Conservation (phyloP, 2,329 filamentous ascomycete species). For the Fusarium fujikuroi region DNA sequence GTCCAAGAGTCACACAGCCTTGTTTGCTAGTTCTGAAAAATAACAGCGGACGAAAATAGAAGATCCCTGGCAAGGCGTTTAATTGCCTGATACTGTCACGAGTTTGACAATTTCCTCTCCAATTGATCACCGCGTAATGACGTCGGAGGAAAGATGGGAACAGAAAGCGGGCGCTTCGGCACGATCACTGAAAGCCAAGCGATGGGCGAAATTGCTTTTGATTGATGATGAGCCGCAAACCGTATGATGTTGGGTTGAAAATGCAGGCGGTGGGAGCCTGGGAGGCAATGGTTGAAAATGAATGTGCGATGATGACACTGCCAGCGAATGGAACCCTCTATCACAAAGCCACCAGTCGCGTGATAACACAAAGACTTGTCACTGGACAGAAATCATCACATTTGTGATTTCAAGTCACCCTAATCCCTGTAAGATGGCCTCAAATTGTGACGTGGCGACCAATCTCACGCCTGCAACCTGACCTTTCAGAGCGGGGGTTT, state of each 20-base stretch:
- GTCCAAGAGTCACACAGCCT: not conserved
- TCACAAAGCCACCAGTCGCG: constrained; percentile 2
- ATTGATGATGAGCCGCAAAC: not conserved
- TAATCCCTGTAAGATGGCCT: not conserved
- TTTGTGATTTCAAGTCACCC: not conserved
- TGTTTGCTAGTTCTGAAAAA: not conserved
- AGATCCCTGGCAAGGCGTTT: not conserved
- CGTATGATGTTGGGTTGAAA: not conserved
- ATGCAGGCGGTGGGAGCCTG: not conserved
- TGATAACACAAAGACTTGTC: not conserved
- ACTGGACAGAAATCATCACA: not conserved
- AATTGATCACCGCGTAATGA: not conserved
- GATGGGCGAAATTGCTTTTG: not conserved
- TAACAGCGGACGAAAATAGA: not conserved
- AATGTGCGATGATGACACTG: not conserved
- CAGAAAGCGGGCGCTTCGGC: not conserved
- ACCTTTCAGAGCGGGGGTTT: not conserved
- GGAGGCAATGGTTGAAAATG: not conserved
- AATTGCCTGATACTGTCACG: not conserved
- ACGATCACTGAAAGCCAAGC: not conserved
- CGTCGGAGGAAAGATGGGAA: not conserved
- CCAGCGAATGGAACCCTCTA: not conserved
- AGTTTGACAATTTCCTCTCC: not conserved
- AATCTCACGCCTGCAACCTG: not conserved
- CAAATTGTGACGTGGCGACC: constrained; percentile 1